These are phyloP conservation scores for Triticum aestivum DNA, from an alignment of 176 grass and related monocot species.

Conservation along the genomic window DNA sequence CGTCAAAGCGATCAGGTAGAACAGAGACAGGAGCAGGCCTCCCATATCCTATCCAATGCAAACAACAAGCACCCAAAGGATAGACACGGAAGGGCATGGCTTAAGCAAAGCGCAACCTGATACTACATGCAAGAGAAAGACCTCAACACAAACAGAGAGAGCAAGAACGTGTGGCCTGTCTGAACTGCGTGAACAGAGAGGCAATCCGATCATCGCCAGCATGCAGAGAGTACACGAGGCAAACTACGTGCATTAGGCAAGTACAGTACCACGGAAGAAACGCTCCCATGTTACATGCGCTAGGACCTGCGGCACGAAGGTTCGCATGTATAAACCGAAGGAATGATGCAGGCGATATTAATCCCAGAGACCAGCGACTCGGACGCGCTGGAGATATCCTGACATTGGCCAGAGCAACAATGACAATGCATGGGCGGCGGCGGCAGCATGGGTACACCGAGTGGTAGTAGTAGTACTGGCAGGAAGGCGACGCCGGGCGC, in stretches of 20 bases:
- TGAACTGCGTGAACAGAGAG: conserved; percentile 19
- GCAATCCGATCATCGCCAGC: conserved; percentile 19
- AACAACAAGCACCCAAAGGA: conserved; percentile 21
- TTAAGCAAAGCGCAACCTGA: neutral
- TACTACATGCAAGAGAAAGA: conserved; percentile 13
- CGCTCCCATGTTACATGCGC: conserved; percentile 20
- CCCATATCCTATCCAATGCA: neutral
- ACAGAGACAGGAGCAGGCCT: conserved; percentile 30
- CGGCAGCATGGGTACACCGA: neutral
- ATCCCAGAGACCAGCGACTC: conserved; percentile 10
- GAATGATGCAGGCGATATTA: conserved; percentile 22
- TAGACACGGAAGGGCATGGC: conserved; percentile 7
- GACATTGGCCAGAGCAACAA: conserved; percentile 31
- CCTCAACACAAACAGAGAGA: conserved; percentile 33
- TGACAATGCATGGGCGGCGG: conserved; percentile 38
- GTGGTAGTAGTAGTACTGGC: conserved; percentile 18
- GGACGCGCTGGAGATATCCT: conserved; percentile 15
- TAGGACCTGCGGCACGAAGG: conserved; percentile 26
- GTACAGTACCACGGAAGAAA: conserved; percentile 21
- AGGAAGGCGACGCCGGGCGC: conserved; percentile 2
- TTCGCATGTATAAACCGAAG: neutral
- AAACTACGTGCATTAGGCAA: conserved; percentile 34
- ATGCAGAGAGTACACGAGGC: conserved; percentile 22
- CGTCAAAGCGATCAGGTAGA: conserved; percentile 19
- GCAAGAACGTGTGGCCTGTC: neutral